phyloP scores from a whole-genome alignment of 371 early-diverging fungal genomes.

The Mucor piriformis region DNA sequence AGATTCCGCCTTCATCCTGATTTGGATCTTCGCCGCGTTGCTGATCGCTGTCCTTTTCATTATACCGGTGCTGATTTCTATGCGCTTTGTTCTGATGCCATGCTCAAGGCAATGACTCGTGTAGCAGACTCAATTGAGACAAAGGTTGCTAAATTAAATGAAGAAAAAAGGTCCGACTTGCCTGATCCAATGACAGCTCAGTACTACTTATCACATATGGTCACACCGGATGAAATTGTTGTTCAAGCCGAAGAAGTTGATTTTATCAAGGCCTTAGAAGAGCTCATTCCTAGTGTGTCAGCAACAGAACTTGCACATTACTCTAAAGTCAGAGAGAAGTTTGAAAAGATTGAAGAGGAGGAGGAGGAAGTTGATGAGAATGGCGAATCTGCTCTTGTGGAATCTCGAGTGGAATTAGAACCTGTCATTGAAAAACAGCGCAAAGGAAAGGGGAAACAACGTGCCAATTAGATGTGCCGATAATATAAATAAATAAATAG shows the following conservation, averaged over 20 bases:
- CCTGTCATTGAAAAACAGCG: constrained; percentile 1
- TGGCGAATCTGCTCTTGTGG: not conserved
- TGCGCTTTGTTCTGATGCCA: constrained; percentile 96
- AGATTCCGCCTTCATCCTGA: constrained; percentile 83
- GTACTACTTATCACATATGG: constrained; percentile 84
- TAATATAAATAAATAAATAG: not conserved
- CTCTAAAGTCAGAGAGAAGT: constrained; percentile 71
- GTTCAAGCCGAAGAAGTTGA: constrained; percentile 82
- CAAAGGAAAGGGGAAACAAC: constrained; percentile 23
- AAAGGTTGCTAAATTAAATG: constrained; percentile 49
- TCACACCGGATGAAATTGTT: constrained; percentile 62
- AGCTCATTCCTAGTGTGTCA: constrained; percentile 89
- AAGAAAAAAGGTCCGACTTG: constrained; percentile 33
- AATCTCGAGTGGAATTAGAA: not conserved
- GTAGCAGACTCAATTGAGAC: constrained; percentile 82
- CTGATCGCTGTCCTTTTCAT: constrained; percentile 85
- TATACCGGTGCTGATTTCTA: constrained; percentile 98
- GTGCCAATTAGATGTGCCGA: not conserved
- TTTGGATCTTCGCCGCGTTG: constrained; percentile 73
- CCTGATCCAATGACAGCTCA: constrained; percentile 70
- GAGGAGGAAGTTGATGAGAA: not conserved
- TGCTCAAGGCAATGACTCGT: constrained; percentile 93
- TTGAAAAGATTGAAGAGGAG: constrained; percentile 46
- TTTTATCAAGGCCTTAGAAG: constrained; percentile 81
- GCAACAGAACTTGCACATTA: constrained; percentile 90